phyloP scores from a whole-genome alignment of 2,329 filamentous ascomycete genomes.

The Apiospora phragmitis region DNA sequence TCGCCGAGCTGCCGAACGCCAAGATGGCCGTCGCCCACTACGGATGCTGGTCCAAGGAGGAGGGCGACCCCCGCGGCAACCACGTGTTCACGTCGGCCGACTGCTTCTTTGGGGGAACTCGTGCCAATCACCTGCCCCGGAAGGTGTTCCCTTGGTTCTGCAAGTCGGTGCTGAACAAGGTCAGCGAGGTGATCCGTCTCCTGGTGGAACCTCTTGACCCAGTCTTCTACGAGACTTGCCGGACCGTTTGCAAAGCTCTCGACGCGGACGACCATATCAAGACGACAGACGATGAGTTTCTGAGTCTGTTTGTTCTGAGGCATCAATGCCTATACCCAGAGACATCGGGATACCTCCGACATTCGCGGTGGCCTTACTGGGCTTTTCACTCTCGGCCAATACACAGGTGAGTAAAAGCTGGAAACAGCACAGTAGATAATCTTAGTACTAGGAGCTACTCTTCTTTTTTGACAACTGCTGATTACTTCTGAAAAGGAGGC shows the following conservation, averaged over 20 bases:
- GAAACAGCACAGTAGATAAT: too few species aligned
- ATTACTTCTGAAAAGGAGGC: neutral
- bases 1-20: constrained; percentile 15
- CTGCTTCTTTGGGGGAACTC: neutral
- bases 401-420: neutral
- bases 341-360: constrained; percentile 15
- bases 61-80: neutral
- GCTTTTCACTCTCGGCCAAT: constrained; percentile 14
- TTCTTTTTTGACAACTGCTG: neutral
- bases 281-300: neutral
- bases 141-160: neutral
- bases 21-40: constrained; percentile 19
- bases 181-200: constrained; percentile 11
- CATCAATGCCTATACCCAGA: constrained; percentile 7
- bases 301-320: constrained; percentile 10
- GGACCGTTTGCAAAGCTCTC: neutral
- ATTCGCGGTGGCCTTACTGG: constrained; percentile 12
- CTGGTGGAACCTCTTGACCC: constrained; percentile 13
- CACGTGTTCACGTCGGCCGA: neutral
- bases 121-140: neutral
- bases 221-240: constrained; percentile 3
- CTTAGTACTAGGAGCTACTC: too few species aligned
- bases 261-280: neutral
- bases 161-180: constrained; percentile 11
- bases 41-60: constrained; percentile 17